Percentiles rank a stretch among this genome's conserved stretches.
Conservation (phyloP, 306 rosid genomes). For the Malus domestica region DNA sequence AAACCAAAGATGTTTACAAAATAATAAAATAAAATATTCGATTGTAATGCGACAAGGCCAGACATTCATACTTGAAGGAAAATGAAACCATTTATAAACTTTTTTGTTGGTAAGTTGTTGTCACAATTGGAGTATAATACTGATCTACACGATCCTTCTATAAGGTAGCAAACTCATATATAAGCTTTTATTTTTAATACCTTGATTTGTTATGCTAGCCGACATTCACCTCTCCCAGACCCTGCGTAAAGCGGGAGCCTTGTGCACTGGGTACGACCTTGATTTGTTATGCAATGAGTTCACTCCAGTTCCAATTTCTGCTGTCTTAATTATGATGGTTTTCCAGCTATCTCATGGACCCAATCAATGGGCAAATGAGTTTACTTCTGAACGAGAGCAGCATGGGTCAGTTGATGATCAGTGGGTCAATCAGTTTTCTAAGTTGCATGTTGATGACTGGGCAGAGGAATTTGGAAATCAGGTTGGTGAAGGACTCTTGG, state of each 20-base stretch:
- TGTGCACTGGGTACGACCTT: too few relatives aligned
- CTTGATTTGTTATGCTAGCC: not conserved
- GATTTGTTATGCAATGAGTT: not conserved
- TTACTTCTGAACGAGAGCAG: constrained; percentile 37
- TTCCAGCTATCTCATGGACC: constrained; percentile 58
- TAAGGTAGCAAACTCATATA: not conserved
- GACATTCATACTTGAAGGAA: not conserved
- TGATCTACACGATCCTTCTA: not conserved
- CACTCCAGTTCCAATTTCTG: not conserved
- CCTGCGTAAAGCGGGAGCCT: too few relatives aligned
- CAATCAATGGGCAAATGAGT: constrained; percentile 84
- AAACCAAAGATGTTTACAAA: not conserved
- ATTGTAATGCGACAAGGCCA: not conserved
- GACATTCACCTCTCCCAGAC: too few relatives aligned
- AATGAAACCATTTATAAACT: not conserved
- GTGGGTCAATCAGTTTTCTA: constrained; percentile 92
- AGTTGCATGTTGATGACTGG: constrained; percentile 81
- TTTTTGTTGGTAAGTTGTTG: not conserved
- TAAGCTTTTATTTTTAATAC: not conserved
- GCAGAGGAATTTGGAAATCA: constrained; percentile 84
- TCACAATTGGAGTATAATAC: not conserved
- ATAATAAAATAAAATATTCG: not conserved
- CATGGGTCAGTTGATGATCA: constrained; percentile 54
- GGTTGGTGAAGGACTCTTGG: constrained; percentile 65
- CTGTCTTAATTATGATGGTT: constrained; percentile 26